phyloP scores from a whole-genome alignment of 805 yeast genomes.

The Candida vartiovaarae region DNA sequence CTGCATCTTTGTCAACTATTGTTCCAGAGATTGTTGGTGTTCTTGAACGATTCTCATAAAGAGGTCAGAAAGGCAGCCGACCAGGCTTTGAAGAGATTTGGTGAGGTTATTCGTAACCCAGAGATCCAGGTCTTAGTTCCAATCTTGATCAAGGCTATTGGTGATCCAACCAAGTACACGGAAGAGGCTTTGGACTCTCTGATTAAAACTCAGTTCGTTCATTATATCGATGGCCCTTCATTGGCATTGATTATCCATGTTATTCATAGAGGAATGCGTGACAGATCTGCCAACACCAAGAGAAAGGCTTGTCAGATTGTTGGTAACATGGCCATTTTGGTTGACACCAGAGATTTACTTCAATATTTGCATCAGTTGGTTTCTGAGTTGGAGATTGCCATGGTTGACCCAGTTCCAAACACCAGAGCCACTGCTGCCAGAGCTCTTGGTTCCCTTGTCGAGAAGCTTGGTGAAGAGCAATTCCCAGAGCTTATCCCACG shows the following conservation, averaged over 20 bases:
- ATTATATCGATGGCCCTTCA: slow-evolving; percentile 97
- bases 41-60: slow-evolving; percentile 89
- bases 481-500: slow-evolving; percentile 90
- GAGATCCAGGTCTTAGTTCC: slow-evolving; percentile 94
- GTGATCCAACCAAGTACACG: slow-evolving; percentile 89
- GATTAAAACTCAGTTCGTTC: slow-evolving; percentile 89
- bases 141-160: slow-evolving; percentile 79
- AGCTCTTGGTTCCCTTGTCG: slow-evolving; percentile 93
- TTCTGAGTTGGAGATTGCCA: slow-evolving; percentile 79
- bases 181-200: slow-evolving; percentile 82
- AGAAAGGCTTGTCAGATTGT: slow-evolving; percentile 95
- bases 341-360: slow-evolving; percentile 75
- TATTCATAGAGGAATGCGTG: slow-evolving; percentile 90
- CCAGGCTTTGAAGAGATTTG: slow-evolving; percentile 79
- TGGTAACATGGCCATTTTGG: slow-evolving; percentile 96
- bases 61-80: slow-evolving; percentile 97
- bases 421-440: slow-evolving; percentile 97
- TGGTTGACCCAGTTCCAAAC: slow-evolving; percentile 98
- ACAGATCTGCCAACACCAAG: slow-evolving; percentile 88
- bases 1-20: slow-evolving; percentile 80
- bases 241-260: slow-evolving; percentile 92
- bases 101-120: slow-evolving; percentile 95
- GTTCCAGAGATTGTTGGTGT: slow-evolving; percentile 97
- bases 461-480: slow-evolving; percentile 90
- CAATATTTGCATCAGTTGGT: slow-evolving; percentile 79